Percentiles rank a stretch among this genome's conserved stretches.
Conservation (phyloP, 192 early-diverging fungal species). For the Podila horticola region DNA sequence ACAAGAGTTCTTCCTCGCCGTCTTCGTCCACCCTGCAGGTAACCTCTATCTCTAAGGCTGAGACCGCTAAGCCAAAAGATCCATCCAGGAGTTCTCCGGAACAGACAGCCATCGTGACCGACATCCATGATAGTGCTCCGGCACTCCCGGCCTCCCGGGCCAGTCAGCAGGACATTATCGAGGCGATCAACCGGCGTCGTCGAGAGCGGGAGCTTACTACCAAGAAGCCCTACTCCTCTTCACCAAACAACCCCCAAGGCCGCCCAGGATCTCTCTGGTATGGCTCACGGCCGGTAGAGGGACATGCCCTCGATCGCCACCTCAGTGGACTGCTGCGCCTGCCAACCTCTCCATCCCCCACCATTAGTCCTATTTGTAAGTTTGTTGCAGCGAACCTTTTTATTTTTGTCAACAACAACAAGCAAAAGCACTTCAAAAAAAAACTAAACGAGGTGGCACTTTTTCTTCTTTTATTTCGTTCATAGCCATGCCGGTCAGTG, state of each 20-base stretch:
- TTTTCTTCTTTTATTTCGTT: neutral
- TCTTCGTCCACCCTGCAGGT: neutral
- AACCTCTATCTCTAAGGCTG: neutral
- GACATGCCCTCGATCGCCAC: too few species aligned
- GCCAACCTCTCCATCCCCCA: neutral
- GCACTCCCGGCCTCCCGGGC: neutral
- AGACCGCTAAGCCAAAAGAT: neutral
- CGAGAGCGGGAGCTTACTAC: neutral
- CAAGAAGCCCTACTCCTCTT: neutral
- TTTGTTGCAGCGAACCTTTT: neutral
- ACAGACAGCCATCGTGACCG: neutral
- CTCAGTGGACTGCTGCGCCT: neutral
- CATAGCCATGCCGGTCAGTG: neutral
- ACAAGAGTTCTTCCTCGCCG: neutral
- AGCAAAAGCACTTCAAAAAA: too few species aligned
- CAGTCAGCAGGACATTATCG: conserved; percentile 1
- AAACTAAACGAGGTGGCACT: too few species aligned
- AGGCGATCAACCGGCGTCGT: neutral
- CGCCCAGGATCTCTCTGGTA: neutral
- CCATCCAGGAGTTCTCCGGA: neutral
- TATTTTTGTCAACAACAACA: too few species aligned
- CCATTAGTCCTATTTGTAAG: neutral
- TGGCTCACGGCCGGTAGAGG: neutral
- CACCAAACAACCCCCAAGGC: neutral
- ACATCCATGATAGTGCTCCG: neutral